Evolutionary conservation across 768 basidiomycete genomes (phyloP), one percentile per base, ranked within the genome.

Genomic region (Calocera cornea): DNA sequence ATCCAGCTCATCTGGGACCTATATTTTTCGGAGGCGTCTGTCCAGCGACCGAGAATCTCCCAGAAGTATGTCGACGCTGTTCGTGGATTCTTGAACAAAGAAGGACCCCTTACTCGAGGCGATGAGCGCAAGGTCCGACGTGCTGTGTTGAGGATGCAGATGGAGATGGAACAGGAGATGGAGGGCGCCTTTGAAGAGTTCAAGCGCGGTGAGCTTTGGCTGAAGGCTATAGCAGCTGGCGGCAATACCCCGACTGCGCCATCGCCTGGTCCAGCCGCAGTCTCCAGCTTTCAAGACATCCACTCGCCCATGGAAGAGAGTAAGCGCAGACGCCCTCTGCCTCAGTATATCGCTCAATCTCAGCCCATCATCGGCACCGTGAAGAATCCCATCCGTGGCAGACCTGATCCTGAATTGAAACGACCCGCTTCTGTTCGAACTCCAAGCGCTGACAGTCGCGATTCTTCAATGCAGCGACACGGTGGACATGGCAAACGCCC

Each of bases 131-230:
- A 81, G 47, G 89, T 91, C 1, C 86, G 90, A 12, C 80, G 83
- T 50, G 88, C 87, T 67, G 87, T 98, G 33, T 85, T 97, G 77
- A 76, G 90, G 11, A 86, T 91, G 1, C 97, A 98, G 73, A 79
- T 82, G 69, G 89, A 95, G 71, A 86, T 95, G 0, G 90, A 95
- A 74, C 83, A 86, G 34, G 84, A 87, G 64, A 95, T 99, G 92
- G 87, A 90, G 69, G 88, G 88, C 64, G 93, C 95, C 74, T 97
- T 95, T 73, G 88, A 89, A 64, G 87, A 87, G 8, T 98, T 99
- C 73, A 85, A 87, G 72, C 80, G 85, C 68, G 92, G 90, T 22
- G 93, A 97, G 70, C 82, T 99, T 2, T 97, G 91, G 87, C 91
- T 94, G 77, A 89, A 92, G 64, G 93, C 91, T 1, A 79, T 91